Conservation (phyloP, 2,329 filamentous ascomycete genomes). For the Purpureocillium lavendulum region DNA sequence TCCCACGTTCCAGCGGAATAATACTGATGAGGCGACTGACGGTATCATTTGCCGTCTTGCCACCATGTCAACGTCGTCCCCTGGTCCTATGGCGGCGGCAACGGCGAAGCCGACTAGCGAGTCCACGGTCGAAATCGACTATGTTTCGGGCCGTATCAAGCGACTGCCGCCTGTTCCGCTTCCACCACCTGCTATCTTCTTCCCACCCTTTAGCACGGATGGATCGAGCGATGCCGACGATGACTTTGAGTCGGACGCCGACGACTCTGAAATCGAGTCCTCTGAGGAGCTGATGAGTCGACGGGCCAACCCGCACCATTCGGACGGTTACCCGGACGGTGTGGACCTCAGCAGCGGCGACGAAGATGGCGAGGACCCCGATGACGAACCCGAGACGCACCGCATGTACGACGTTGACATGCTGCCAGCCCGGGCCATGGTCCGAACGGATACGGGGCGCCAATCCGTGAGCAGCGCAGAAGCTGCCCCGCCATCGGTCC, state of each 20-base stretch:
- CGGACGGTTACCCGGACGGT: slow-evolving; percentile 31
- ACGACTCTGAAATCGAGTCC: slow-evolving; percentile 19
- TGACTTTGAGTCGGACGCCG: slow-evolving; percentile 15
- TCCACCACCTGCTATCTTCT: slow-evolving; percentile 44
- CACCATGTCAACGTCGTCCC: slow-evolving; percentile 31
- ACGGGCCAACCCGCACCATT: slow-evolving; percentile 26
- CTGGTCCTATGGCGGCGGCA: slow-evolving; percentile 9
- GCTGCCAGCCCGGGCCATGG: background rate
- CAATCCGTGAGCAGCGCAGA: slow-evolving; percentile 22
- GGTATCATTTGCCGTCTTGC: slow-evolving; percentile 33
- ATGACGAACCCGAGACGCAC: slow-evolving; percentile 18
- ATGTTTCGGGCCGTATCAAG: slow-evolving; percentile 32
- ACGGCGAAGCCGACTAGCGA: background rate
- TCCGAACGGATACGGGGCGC: slow-evolving; percentile 1
- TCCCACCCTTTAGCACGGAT: slow-evolving; percentile 36
- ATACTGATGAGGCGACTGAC: slow-evolving; percentile 24
- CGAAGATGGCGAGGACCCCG: slow-evolving; percentile 29
- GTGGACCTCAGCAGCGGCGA: slow-evolving; percentile 32
- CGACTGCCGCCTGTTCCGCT: slow-evolving; percentile 38
- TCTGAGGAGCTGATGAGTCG: slow-evolving; percentile 22
- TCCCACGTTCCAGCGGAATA: background rate
- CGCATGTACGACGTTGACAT: slow-evolving; percentile 20
- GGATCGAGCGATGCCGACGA: slow-evolving; percentile 24
- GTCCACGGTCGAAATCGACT: slow-evolving; percentile 32
- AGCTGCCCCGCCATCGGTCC: slow-evolving; percentile 20